Conservation (phyloP, 257 asterid genomes). For the Solanum dulcamara region DNA sequence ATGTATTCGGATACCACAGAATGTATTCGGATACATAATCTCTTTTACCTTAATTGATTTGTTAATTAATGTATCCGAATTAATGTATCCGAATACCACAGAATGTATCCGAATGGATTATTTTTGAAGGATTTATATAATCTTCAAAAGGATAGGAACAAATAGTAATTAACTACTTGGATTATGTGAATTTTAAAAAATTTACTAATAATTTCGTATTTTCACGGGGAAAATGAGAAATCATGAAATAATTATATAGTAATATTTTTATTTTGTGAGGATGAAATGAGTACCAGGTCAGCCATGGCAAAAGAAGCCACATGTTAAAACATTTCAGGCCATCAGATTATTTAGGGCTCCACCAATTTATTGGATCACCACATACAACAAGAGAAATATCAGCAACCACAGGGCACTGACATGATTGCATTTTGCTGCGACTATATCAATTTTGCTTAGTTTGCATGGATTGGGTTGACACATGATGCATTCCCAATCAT, state of each 20-base stretch:
- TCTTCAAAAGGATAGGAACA: too few species aligned
- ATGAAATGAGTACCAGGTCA: background rate
- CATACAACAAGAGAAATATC: background rate
- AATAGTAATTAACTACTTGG: too few species aligned
- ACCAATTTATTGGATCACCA: background rate
- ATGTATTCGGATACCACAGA: too few species aligned
- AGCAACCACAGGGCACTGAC: background rate
- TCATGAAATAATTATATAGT: background rate
- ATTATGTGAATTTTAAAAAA: too few species aligned
- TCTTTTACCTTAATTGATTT: too few species aligned
- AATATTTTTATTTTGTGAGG: background rate
- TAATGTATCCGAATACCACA: too few species aligned
- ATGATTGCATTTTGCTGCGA: background rate
- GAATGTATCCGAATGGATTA: too few species aligned
- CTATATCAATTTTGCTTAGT: background rate
- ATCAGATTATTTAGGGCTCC: slow-evolving; percentile 1
- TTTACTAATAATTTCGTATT: too few species aligned
- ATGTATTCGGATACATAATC: too few species aligned
- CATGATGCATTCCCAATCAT: background rate
- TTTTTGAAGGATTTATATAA: too few species aligned
- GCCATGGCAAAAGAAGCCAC: background rate
- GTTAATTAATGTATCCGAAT: too few species aligned
- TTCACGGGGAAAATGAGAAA: background rate
- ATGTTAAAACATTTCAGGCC: background rate
- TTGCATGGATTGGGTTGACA: background rate